Conservation (phyloP, 345 rosid species). For the Physaria fendleri region DNA sequence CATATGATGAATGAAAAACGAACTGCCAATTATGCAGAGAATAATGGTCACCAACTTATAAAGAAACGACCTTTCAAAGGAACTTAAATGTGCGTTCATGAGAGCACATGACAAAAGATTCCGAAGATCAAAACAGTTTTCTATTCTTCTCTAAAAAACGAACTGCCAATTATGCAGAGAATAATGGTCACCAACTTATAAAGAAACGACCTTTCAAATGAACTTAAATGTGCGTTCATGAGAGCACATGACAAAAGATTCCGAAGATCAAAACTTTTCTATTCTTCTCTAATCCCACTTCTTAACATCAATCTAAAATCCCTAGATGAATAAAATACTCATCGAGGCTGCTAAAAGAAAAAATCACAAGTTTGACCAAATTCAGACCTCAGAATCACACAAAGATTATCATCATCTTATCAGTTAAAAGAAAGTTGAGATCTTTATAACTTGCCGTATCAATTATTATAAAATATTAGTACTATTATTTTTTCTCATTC, state of each 20-base stretch:
- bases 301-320: constrained; percentile 30
- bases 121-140: constrained; percentile 26
- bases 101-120: constrained; percentile 35
- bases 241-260: constrained; percentile 35
- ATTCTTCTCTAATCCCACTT: constrained; percentile 34
- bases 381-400: constrained; percentile 31
- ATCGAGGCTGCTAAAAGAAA: constrained; percentile 16
- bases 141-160: constrained; percentile 28
- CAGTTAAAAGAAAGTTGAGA: too few species aligned
- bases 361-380: constrained; percentile 28
- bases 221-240: not conserved
- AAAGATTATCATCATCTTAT: constrained; percentile 16
- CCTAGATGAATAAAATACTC: constrained; percentile 14
- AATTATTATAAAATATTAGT: not conserved
- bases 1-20: constrained; percentile 17
- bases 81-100: not conserved
- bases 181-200: too few species aligned
- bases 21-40: too few species aligned
- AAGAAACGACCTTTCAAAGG: constrained; percentile 4
- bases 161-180: too few species aligned
- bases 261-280: constrained; percentile 27
- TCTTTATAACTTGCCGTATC: constrained; percentile 12
- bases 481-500: constrained; percentile 14
- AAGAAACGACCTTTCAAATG: constrained; percentile 1
- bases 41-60: too few species aligned